Base-by-base conservation (phyloP, 306 rosid genomes). In the Castanea sativa region DNA sequence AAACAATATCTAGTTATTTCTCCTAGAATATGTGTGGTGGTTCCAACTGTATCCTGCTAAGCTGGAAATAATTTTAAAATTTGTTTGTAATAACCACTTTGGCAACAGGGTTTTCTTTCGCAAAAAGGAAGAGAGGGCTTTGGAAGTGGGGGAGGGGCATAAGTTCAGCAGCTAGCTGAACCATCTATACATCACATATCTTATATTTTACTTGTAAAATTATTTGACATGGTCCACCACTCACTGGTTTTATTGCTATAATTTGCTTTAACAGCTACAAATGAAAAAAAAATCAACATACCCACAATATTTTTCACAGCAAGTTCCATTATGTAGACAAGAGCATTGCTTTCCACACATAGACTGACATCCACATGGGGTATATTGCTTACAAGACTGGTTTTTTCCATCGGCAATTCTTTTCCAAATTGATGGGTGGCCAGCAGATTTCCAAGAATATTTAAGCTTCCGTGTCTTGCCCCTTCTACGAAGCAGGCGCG, bases 221-320 rank as follows among this genome's bases (percentile, higher is more conserved):
- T 11, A 49, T 13, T 49, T 49, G 4, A 16, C 18, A 49, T 9
- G 43, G 33, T 20, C 27, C 81, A 21, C 9, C 30, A 33, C 52
- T 13, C 53, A 49, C 53, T 49, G 53, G 16, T 13, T 49, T 49
- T 12, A 20, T 53, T 38, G 69, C 67, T 55, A n/a, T 16, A 29
- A 7, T 74, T 70, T 59, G 71, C 61, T 59, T 75, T 43, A 21
- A 25, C 56, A 69, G 43, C 12, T 6, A 60, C 9, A 30, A 20
- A 55, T 51, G 27, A 38, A 55, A 67, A 58, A 12, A 57, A 35
- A 57, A 5, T 55, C 3, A 69, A 86, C 89, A 59, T 88, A 94
- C 97, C 97, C 98, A 29, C 98, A 94, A 77, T 91, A 91, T 83
- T 94, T 94, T 83, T 94, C 98, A 58, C 98, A 94, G 85, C 92